Percentiles rank a stretch among this genome's conserved stretches.
Conservation (phyloP, 192 early-diverging fungal genomes). For the Dispira parvispora region DNA sequence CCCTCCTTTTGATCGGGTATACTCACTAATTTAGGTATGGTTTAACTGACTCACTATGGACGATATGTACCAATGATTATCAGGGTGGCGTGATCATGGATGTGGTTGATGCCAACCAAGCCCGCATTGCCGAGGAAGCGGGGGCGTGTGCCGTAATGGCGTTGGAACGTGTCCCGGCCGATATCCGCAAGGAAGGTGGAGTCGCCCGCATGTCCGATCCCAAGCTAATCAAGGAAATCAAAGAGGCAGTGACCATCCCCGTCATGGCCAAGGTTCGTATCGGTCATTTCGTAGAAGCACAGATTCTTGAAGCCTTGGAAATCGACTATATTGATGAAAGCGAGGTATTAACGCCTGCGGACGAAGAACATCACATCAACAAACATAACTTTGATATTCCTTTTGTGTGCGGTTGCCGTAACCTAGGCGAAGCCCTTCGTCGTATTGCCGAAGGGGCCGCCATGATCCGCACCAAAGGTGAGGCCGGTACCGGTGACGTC, state of each 20-base stretch:
- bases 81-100: slow-evolving; percentile 99
- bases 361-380: slow-evolving; percentile 90
- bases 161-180: slow-evolving; percentile 92
- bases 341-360: slow-evolving; percentile 90
- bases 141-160: slow-evolving; percentile 97
- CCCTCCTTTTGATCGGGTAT: slow-evolving; percentile 4
- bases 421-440: slow-evolving; percentile 93
- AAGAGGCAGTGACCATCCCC: slow-evolving; percentile 86
- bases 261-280: slow-evolving; percentile 99
- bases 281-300: slow-evolving; percentile 98
- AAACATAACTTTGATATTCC: slow-evolving; percentile 88
- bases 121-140: slow-evolving; percentile 90
- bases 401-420: slow-evolving; percentile 91
- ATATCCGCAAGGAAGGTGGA: slow-evolving; percentile 92
- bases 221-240: slow-evolving; percentile 92
- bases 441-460: slow-evolving; percentile 94
- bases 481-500: slow-evolving; percentile 96
- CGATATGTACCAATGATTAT: slow-evolving; percentile 7
- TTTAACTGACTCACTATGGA: background rate
- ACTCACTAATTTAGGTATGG: background rate
- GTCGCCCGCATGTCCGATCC: slow-evolving; percentile 99
- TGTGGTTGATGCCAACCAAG: slow-evolving; percentile 94
- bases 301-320: slow-evolving; percentile 80
- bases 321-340: slow-evolving; percentile 97
- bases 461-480: slow-evolving; percentile 97